These are phyloP conservation scores for Cryptococcus sp. DNA, from an alignment of 1,284 basidiomycete genomes.

Conservation along the genomic window DNA sequence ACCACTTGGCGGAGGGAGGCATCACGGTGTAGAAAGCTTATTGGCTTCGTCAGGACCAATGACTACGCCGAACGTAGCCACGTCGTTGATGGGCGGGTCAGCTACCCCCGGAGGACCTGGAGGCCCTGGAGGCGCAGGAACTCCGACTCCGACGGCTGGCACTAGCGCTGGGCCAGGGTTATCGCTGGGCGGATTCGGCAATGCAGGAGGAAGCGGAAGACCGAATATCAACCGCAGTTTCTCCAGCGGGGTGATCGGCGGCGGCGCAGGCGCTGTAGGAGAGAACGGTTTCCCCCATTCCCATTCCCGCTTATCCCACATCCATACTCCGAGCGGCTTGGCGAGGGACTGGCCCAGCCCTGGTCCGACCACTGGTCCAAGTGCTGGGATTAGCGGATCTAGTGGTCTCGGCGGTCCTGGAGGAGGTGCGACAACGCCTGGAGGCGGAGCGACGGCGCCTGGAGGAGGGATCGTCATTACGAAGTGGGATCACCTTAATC, in stretches of 20 bases:
- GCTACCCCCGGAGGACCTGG: too few relatives aligned
- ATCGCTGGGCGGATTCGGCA: constrained; percentile 2
- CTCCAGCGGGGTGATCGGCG: constrained; percentile 21
- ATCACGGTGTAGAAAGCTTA: constrained; percentile 11
- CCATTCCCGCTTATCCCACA: constrained; percentile 2
- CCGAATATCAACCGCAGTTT: constrained; percentile 29
- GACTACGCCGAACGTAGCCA: constrained; percentile 13
- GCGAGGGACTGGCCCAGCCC: constrained; percentile 10
- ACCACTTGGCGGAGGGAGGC: constrained; percentile 13
- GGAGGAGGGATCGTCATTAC: constrained; percentile 82
- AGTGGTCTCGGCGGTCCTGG: not conserved
- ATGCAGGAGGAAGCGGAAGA: constrained; percentile 7
- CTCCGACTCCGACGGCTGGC: not conserved
- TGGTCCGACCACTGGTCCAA: not conserved
- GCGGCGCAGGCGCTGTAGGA: not conserved
- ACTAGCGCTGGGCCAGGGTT: too few relatives aligned
- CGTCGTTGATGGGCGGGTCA: not conserved
- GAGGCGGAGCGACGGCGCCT: constrained; percentile 57
- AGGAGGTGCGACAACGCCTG: not conserved
- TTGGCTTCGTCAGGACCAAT: constrained; percentile 15
- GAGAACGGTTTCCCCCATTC: not conserved
- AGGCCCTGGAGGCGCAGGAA: not conserved
- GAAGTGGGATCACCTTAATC: constrained; percentile 92
- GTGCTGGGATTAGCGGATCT: not conserved
- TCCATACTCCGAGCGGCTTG: constrained; percentile 13